phyloP scores from a whole-genome alignment of 768 basidiomycete genomes.

The Leccinum barrowsii region DNA sequence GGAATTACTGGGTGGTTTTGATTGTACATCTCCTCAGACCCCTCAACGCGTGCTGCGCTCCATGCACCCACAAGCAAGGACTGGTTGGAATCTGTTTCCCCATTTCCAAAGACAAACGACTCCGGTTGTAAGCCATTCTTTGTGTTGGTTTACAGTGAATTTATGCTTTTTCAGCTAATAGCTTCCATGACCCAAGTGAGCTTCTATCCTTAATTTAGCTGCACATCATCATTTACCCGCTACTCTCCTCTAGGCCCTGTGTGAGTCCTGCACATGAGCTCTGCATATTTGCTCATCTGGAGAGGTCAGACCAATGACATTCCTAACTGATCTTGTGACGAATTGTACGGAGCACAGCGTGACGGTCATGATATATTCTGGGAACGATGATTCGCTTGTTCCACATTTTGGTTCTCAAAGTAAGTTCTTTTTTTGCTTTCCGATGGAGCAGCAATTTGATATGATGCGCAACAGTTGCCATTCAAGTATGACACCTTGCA shows the following conservation, averaged over 20 bases:
- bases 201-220: not conserved
- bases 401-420: conserved; percentile 62
- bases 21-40: conserved; percentile 34
- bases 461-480: conserved; percentile 39
- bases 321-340: conserved; percentile 60
- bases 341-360: conserved; percentile 51
- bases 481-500: conserved; percentile 38
- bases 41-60: conserved; percentile 49
- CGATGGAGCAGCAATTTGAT: not conserved
- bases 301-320: conserved; percentile 51
- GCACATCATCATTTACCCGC: not conserved
- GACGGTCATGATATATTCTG: conserved; percentile 55
- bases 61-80: conserved; percentile 66
- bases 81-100: conserved; percentile 31
- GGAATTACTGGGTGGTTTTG: conserved; percentile 47
- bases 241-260: conserved; percentile 26
- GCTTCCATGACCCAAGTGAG: conserved; percentile 32
- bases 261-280: conserved; percentile 21
- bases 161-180: conserved; percentile 11
- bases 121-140: conserved; percentile 12
- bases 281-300: not conserved
- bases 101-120: conserved; percentile 13
- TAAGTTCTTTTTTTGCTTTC: conserved; percentile 23
- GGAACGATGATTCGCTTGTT: conserved; percentile 65
- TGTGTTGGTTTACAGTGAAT: not conserved